Evolutionary conservation across 352 stramenopile species (phyloP).

Genomic region (Blastocystis sp.): DNA sequence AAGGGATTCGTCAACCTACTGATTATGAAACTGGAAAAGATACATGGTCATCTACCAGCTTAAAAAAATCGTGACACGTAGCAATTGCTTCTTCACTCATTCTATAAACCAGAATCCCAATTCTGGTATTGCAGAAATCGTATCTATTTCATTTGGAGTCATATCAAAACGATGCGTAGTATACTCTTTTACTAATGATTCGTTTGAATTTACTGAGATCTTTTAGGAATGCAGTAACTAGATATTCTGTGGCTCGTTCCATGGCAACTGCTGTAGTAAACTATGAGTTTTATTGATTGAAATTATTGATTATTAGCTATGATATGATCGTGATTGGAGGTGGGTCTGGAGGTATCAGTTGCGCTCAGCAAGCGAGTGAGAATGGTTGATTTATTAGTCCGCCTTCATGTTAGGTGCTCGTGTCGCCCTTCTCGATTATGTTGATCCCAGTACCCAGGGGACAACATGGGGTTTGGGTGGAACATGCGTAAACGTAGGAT

Average conservation of each 20-base stretch:
- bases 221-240: background rate
- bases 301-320: slow-evolving; percentile 33
- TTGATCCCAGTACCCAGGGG: slow-evolving; percentile 78
- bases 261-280: background rate
- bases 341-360: slow-evolving; percentile 64
- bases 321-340: slow-evolving; percentile 64
- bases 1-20: background rate
- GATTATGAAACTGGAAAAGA: background rate
- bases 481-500: slow-evolving; percentile 98
- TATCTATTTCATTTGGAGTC: background rate
- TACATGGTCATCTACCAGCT: background rate
- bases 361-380: slow-evolving; percentile 61
- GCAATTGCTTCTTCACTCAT: background rate
- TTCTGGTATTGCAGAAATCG: background rate
- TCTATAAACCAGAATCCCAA: background rate
- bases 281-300: background rate
- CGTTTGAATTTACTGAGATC: background rate
- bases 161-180: background rate
- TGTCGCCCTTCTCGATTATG: slow-evolving; percentile 90
- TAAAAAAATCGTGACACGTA: slow-evolving; percentile 22
- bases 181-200: background rate
- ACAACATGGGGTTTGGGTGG: slow-evolving; percentile 84
- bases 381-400: background rate
- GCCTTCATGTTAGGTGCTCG: background rate
- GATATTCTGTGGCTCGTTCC: background rate